These are phyloP conservation scores for Mycena filopes DNA, from an alignment of 768 basidiomycete species.

Conservation along the genomic window DNA sequence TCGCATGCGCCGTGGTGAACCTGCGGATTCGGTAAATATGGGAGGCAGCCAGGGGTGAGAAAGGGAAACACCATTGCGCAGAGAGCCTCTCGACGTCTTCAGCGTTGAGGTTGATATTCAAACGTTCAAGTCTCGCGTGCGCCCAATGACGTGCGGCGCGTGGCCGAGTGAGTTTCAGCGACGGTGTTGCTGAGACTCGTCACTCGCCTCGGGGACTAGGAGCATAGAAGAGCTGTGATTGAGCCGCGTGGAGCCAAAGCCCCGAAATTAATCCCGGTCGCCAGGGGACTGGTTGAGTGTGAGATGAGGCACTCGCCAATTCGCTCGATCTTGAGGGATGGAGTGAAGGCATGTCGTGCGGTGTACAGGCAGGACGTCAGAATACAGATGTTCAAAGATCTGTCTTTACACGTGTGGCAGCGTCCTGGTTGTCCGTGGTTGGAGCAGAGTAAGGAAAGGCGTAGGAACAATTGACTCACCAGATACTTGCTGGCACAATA, in stretches of 20 bases:
- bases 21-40: no score
- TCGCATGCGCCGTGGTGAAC: no score
- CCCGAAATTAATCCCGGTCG: not conserved
- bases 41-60: not conserved
- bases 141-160: not conserved
- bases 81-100: not conserved
- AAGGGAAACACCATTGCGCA: not conserved
- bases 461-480: no score
- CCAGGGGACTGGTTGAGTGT: not conserved
- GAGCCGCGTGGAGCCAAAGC: not conserved
- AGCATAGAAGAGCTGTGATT: not conserved
- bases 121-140: not conserved
- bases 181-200: not conserved
- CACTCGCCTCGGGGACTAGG: not conserved
- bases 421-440: no score
- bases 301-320: no score
- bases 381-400: no score
- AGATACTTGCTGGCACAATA: no score
- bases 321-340: no score
- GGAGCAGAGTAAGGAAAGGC: no score
- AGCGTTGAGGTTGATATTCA: not conserved
- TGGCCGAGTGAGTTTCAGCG: not conserved
- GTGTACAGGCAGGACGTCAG: no score
- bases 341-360: no score
- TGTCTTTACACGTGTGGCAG: no score